A percentile compares a stretch with the other conserved stretches of the same genome.
These are phyloP conservation scores for Sphaerostilbella broomeana DNA, from an alignment of 2,329 filamentous ascomycete species.

Conservation along the genomic window DNA sequence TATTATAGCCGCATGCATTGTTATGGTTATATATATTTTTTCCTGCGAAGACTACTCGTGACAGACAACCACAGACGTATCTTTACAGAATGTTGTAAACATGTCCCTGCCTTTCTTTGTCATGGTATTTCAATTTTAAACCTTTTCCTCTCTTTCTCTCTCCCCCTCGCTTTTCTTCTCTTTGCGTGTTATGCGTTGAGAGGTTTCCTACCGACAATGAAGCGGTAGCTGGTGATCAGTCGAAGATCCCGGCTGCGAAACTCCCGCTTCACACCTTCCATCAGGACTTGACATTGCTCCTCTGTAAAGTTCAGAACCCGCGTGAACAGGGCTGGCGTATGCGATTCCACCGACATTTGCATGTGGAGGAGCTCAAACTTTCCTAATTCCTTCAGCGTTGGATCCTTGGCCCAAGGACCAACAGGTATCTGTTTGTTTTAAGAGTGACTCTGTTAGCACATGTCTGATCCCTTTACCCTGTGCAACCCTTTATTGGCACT, in stretches of 20 bases:
- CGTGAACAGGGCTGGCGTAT: conserved; percentile 34
- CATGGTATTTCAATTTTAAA: no score
- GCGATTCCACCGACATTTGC: conserved; percentile 38
- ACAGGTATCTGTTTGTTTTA: conserved; percentile 31
- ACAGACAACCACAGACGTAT: no score
- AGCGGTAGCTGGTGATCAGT: conserved; percentile 30
- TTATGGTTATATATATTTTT: no score
- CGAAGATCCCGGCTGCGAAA: conserved; percentile 28
- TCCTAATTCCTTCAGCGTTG: conserved; percentile 30
- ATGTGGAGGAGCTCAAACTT: conserved; percentile 32
- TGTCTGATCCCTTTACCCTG: no score
- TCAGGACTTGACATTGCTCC: conserved; percentile 35
- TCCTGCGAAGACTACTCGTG: no score
- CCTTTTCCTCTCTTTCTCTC: no score
- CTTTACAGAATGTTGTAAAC: no score
- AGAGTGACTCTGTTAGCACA: no score
- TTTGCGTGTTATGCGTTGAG: background rate
- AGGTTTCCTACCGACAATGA: conserved; percentile 26
- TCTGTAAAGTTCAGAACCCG: conserved; percentile 32
- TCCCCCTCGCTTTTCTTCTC: no score
- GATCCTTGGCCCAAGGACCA: conserved; percentile 33
- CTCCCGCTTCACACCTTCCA: conserved; percentile 35
- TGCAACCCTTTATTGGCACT: no score
- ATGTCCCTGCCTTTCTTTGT: no score
- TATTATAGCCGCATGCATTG: no score